These are phyloP conservation scores for Pisolithus microcarpus DNA, from an alignment of 768 basidiomycete species.

Conservation along the genomic window DNA sequence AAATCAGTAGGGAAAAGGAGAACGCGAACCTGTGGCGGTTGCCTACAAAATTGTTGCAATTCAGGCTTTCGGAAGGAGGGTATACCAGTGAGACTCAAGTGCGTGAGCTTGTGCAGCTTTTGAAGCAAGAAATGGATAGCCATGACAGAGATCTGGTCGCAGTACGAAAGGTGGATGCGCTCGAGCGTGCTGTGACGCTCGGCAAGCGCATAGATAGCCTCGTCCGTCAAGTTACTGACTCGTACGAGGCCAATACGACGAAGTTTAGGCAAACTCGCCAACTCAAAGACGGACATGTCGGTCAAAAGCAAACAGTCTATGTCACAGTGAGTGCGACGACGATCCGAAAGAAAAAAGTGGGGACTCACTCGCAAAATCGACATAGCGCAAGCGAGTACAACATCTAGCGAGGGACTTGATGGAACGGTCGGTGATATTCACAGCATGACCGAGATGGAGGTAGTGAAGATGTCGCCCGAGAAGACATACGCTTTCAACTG, in stretches of 20 bases:
- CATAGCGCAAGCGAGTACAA: conserved; percentile 87
- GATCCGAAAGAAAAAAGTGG: neutral
- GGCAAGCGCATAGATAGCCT: conserved; percentile 83
- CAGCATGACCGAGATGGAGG: conserved; percentile 89
- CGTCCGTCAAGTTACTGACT: conserved; percentile 87
- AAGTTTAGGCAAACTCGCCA: conserved; percentile 81
- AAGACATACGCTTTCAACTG: conserved; percentile 76
- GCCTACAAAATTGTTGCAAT: conserved; percentile 83
- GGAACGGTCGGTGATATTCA: conserved; percentile 82
- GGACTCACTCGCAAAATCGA: conserved; percentile 89
- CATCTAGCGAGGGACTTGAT: conserved; percentile 76
- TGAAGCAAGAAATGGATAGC: conserved; percentile 87
- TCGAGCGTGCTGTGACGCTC: conserved; percentile 84
- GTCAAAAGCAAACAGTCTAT: conserved; percentile 81
- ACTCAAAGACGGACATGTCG: conserved; percentile 90
- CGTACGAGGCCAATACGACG: conserved; percentile 93
- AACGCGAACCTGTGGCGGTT: conserved; percentile 69
- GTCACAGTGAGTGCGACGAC: conserved; percentile 6
- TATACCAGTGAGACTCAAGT: conserved; percentile 96
- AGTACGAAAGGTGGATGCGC: conserved; percentile 95
- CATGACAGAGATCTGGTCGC: conserved; percentile 88
- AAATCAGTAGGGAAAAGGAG: neutral
- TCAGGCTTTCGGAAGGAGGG: conserved; percentile 83
- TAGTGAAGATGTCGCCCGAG: conserved; percentile 93
- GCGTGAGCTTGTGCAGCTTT: conserved; percentile 84